Evolutionary conservation across 2,329 filamentous ascomycete species (phyloP).

Genomic region (Fusarium heterosporum): DNA sequence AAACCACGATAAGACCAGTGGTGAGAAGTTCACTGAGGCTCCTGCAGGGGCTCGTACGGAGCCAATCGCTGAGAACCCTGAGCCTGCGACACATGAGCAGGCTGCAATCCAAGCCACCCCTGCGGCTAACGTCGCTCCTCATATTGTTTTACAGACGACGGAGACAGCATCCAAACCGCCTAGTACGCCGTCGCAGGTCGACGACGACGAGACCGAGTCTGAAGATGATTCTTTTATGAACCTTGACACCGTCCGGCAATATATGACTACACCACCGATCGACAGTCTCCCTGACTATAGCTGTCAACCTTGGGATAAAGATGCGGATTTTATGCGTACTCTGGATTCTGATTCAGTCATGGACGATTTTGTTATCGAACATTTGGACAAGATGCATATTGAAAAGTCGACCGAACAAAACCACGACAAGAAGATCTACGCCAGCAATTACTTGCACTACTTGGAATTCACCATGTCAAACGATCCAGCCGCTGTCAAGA

Average conservation of each 20-base stretch:
- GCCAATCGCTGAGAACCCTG: slow-evolving; percentile 5
- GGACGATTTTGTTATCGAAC: slow-evolving; percentile 59
- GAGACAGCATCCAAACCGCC: slow-evolving; percentile 52
- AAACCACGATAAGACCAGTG: not conserved
- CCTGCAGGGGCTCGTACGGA: slow-evolving; percentile 1
- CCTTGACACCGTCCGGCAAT: slow-evolving; percentile 62
- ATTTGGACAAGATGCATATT: slow-evolving; percentile 57
- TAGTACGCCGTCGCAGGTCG: slow-evolving; percentile 63
- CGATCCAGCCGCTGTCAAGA: slow-evolving; percentile 66
- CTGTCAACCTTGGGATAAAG: slow-evolving; percentile 61
- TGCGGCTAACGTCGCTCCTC: slow-evolving; percentile 17
- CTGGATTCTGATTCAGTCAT: slow-evolving; percentile 56
- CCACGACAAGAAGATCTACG: slow-evolving; percentile 56
- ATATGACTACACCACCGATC: slow-evolving; percentile 65
- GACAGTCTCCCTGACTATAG: slow-evolving; percentile 64
- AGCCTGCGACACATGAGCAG: not conserved
- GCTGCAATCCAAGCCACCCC: not conserved
- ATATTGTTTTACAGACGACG: slow-evolving; percentile 44
- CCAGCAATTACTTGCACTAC: slow-evolving; percentile 63
- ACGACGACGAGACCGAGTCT: slow-evolving; percentile 66
- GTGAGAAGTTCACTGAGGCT: not conserved
- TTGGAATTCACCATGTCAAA: slow-evolving; percentile 67
- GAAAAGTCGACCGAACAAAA: slow-evolving; percentile 55
- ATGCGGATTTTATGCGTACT: slow-evolving; percentile 58
- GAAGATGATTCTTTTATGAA: slow-evolving; percentile 65